Evolutionary conservation across 257 asterid genomes (phyloP).

Genomic region (Vinca minor): DNA sequence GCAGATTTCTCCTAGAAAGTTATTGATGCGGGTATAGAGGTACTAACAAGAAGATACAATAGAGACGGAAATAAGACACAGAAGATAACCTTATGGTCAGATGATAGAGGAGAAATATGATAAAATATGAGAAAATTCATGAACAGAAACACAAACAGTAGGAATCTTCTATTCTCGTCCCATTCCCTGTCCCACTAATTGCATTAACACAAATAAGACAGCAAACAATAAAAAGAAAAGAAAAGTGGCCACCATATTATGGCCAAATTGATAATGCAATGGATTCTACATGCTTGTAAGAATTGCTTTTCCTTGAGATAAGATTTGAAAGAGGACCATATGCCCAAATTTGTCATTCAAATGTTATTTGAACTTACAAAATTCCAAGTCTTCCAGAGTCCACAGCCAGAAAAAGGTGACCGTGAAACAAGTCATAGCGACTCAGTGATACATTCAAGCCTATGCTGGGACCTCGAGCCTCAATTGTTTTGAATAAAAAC

Average conservation of each 20-base stretch:
- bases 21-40: too few relatives aligned
- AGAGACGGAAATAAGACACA: too few relatives aligned
- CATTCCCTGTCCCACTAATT: too few relatives aligned
- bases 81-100: too few relatives aligned
- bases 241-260: neutral
- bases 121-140: neutral
- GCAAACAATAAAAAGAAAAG: neutral
- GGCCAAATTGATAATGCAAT: neutral
- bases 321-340: neutral
- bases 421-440: constrained; percentile 89
- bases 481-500: constrained; percentile 54
- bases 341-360: neutral
- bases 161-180: too few relatives aligned
- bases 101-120: too few relatives aligned
- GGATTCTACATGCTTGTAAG: neutral
- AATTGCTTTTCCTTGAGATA: neutral
- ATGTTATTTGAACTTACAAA: constrained; percentile 51
- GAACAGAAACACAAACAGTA: too few relatives aligned
- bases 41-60: too few relatives aligned
- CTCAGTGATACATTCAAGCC: constrained; percentile 70
- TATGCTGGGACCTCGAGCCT: constrained; percentile 63
- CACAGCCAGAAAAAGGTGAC: constrained; percentile 70
- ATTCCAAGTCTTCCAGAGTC: constrained; percentile 89
- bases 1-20: neutral
- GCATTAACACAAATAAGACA: neutral